Evolutionary conservation across 371 early-diverging fungal species (phyloP), one percentile per base, ranked within the genome.

Genomic region (Circinella umbellata): DNA sequence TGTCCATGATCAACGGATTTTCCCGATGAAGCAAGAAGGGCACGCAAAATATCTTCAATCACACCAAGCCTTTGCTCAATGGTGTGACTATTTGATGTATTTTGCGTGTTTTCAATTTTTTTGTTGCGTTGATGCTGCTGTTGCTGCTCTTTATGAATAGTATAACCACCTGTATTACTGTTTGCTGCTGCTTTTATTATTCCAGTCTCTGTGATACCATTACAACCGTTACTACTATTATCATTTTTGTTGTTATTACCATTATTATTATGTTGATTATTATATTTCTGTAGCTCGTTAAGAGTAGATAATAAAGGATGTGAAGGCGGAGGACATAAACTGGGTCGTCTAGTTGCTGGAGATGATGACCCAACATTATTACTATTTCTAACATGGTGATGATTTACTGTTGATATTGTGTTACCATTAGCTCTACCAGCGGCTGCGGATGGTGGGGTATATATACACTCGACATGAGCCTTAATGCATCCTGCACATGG

Each of bases 11-110:
- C 60, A 34, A 38, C 37, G 20, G 36, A 42, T 63, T 27, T 42
- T 48, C 39, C 49, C 5, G 53, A 53, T 18, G 53, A 53, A 6
- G 8, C 53, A 46, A 81, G 34, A 27, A 82, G 59, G 8, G 78
- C 66, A 47, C 76, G 74, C 27, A 82, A 61, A 20, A 80, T 76
- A 39, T 80, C 78, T 64, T 82, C 82, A 66, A 82, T 82, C 20
- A 74, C 76, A 15, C 67, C 67, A 9, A 82, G 61, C 20, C 82
- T 74, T 15, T 70, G 62, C 63, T 82, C 82, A 63, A 82, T 78
- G 20, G 82, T 71, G 46, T 77, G 73, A 53, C 77, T 76, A 1
- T 63, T 38, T 42, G 42, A 42, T 9, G 6, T 42, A 42, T 11
- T 42, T 9, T 42, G 1, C 6, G 6, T 42, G 11, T 42, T 42